Base-by-base conservation (phyloP, 1,284 basidiomycete genomes). In the Trametes pubescens region DNA sequence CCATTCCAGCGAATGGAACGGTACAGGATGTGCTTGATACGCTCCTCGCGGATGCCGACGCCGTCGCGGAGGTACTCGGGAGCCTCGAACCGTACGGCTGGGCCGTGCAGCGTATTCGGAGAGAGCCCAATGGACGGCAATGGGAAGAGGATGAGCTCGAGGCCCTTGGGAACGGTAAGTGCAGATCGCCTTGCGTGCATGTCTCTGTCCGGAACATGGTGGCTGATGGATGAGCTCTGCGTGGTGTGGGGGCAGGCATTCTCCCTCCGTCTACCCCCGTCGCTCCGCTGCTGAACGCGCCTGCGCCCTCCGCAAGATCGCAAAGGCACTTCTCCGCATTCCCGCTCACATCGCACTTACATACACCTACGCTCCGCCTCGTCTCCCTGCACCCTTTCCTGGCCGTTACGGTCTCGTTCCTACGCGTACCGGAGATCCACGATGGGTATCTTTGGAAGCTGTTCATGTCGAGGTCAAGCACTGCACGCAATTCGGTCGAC, bases 401-500 rank as follows among this genome's bases (percentile, higher is more conserved):
- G 26, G 83, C 81, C 6, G 59, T 90, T 4, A 77, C 80, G 2
- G 71, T 91, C 43, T 76, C 82, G 0, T 93, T 94, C 74, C 76
- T 83, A 47, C 88, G 92, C 59, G 86, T 95, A 22, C 92, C 91
- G 0, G 91, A 93, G 74, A 86, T 95, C 62, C 86, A 90, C 62
- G 93, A 94, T 71, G 87, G 81, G 1, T 92, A 89, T 70, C 72
- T 80, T 68, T 88, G 88, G 80, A 88, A 81, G 57, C 70, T 86
- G 51, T 94, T 88, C 75, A 79, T 93, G 56, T 83, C 89, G 8
- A 80, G 82, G 59, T 76, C 73, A 0, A 83, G 80, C 48, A 86
- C 83, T 13, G 84, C 86, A 2, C 74, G 79, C 26, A 83, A 88
- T 32, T 78, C 85, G n/a, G 74, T 93, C 51, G 78, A 85, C 40